phyloP scores from a whole-genome alignment of 1,284 basidiomycete species.

The Marasmius sp. region DNA sequence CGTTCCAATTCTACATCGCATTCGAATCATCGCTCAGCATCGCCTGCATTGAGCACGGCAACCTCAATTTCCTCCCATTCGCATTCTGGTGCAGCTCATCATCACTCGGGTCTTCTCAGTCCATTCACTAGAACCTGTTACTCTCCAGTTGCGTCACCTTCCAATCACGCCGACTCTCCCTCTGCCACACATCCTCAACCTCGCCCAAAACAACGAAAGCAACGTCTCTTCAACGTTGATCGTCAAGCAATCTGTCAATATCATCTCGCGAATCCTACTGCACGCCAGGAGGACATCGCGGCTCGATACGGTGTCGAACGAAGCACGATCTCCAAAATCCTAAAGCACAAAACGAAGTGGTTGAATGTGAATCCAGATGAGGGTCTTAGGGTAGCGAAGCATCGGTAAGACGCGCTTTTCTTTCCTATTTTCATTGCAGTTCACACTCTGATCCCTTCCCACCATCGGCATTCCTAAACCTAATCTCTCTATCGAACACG shows the following conservation, averaged over 20 bases:
- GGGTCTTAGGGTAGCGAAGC: constrained; percentile 57
- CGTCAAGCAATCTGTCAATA: constrained; percentile 78
- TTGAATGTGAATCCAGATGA: constrained; percentile 63
- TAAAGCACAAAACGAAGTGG: constrained; percentile 85
- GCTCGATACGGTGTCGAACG: constrained; percentile 77
- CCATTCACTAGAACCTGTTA: constrained; percentile 15
- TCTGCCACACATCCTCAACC: constrained; percentile 17
- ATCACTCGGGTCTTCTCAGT: constrained; percentile 4
- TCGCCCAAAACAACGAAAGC: constrained; percentile 61
- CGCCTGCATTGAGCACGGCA: constrained; percentile 58
- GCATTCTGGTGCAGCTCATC: constrained; percentile 19
- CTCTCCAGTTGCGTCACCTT: constrained; percentile 24
- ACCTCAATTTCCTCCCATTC: constrained; percentile 49
- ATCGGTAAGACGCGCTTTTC: constrained; percentile 47
- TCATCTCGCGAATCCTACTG: constrained; percentile 60
- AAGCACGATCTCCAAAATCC: constrained; percentile 91
- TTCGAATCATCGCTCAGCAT: constrained; percentile 52
- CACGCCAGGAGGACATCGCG: constrained; percentile 83
- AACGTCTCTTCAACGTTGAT: constrained; percentile 71
- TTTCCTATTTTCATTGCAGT: constrained; percentile 13
- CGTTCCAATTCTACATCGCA: constrained; percentile 43
- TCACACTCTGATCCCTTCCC: constrained; percentile 8
- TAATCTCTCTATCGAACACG: not conserved
- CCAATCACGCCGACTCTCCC: constrained; percentile 14
- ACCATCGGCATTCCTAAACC: constrained; percentile 7